A percentile compares a stretch with the other conserved stretches of the same genome.
Conservation (phyloP, 176 grass and related monocot genomes). For the Triticum turgidum region DNA sequence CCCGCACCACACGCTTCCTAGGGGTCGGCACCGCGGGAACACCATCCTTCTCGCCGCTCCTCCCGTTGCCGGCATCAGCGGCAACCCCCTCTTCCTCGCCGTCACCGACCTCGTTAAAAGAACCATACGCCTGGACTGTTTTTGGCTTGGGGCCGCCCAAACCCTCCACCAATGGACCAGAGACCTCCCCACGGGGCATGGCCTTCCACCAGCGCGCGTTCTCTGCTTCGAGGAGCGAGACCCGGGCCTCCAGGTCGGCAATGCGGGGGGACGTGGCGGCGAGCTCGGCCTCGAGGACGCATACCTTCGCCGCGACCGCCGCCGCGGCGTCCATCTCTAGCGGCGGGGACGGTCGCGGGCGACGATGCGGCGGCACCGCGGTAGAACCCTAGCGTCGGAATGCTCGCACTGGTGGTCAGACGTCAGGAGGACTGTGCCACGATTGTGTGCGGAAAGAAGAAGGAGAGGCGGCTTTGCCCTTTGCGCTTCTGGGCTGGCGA, state of each 20-base stretch:
- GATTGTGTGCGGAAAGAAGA: not conserved
- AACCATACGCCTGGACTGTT: not conserved
- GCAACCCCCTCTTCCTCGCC: conserved; percentile 4
- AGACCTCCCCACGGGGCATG: not conserved
- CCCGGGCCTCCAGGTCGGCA: not conserved
- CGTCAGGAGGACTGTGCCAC: not conserved
- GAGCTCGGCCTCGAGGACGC: not conserved
- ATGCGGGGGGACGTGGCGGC: not conserved
- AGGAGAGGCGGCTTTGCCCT: not conserved
- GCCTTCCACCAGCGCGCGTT: not conserved
- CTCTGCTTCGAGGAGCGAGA: not conserved
- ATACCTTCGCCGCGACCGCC: not conserved
- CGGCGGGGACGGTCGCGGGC: not conserved
- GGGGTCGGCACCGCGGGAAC: not conserved
- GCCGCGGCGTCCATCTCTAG: not conserved
- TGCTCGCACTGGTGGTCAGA: not conserved
- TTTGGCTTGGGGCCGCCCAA: not conserved
- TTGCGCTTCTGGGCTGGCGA: not conserved
- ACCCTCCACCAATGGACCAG: not conserved
- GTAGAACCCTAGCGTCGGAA: not conserved
- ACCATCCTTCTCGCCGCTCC: not conserved
- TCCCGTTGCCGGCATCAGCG: not conserved
- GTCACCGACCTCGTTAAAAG: not conserved
- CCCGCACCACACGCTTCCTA: not conserved
- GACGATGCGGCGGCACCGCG: not conserved